Conservation (phyloP, 306 rosid genomes). For the Psophocarpus tetragonolobus region DNA sequence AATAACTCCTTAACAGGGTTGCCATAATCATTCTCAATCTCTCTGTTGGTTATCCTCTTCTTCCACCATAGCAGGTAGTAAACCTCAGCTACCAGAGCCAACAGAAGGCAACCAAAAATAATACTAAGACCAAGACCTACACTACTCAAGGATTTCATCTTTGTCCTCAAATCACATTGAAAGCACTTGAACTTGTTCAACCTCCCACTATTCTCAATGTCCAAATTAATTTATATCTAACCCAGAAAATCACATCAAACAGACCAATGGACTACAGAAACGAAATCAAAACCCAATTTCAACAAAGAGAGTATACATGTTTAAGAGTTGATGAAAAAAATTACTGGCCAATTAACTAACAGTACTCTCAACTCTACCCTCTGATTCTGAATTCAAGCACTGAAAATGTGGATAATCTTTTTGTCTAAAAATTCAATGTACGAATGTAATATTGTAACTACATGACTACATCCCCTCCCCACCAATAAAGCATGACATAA, state of each 20-base stretch:
- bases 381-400: slow-evolving; percentile 31
- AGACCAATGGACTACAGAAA: background rate
- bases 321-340: slow-evolving; percentile 24
- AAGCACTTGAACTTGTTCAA: slow-evolving; percentile 22
- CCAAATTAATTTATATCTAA: background rate
- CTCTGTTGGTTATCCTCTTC: slow-evolving; percentile 74
- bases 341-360: slow-evolving; percentile 23
- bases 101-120: slow-evolving; percentile 82
- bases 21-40: slow-evolving; percentile 64
- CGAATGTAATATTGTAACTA: background rate
- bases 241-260: slow-evolving; percentile 15
- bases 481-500: slow-evolving; percentile 30
- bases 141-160: slow-evolving; percentile 92
- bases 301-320: slow-evolving; percentile 31
- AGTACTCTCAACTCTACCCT: slow-evolving; percentile 18
- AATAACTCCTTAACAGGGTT: slow-evolving; percentile 76
- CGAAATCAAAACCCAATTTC: slow-evolving; percentile 30
- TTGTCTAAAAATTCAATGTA: slow-evolving; percentile 20
- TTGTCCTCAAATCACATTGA: slow-evolving; percentile 56
- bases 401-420: slow-evolving; percentile 36
- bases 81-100: slow-evolving; percentile 93
- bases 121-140: slow-evolving; percentile 94
- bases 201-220: slow-evolving; percentile 14
- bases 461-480: slow-evolving; percentile 21
- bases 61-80: slow-evolving; percentile 96